Evolutionary conservation across 2,329 filamentous ascomycete species (phyloP).

Genomic region (Neopestalotiopsis clavispora): DNA sequence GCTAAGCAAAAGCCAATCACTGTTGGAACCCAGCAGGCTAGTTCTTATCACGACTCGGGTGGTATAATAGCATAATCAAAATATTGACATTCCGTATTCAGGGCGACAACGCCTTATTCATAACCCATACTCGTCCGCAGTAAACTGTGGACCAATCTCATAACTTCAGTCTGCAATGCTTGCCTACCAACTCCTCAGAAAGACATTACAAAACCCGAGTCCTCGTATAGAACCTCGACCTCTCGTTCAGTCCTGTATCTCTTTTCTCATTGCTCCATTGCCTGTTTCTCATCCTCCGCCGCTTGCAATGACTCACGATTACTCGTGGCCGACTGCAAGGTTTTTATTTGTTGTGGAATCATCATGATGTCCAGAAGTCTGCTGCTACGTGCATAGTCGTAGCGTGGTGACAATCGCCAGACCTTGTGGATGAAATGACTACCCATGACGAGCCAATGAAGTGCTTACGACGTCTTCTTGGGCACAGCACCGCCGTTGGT

Average conservation of each 20-base stretch:
- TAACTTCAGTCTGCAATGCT: constrained; percentile 9
- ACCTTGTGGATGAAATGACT: background rate
- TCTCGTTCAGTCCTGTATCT: background rate
- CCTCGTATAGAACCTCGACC: background rate
- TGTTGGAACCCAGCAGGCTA: no score
- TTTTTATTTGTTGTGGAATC: background rate
- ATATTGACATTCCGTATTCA: background rate
- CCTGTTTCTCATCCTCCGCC: background rate
- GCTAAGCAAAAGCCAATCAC: no score
- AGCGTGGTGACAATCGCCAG: background rate
- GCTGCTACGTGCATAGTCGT: background rate
- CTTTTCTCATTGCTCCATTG: background rate
- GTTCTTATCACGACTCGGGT: background rate
- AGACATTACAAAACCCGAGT: background rate
- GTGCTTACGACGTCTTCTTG: constrained; percentile 68
- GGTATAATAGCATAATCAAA: background rate
- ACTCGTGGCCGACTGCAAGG: background rate
- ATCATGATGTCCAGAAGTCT: background rate
- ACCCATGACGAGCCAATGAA: background rate
- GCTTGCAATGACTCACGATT: background rate
- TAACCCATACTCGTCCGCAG: background rate
- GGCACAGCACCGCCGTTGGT: constrained; percentile 60
- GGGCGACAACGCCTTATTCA: constrained; percentile 3
- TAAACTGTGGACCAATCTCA: background rate
- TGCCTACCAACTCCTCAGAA: constrained; percentile 1